Base-by-base conservation (phyloP, 306 rosid genomes). In the Biancaea sappan region DNA sequence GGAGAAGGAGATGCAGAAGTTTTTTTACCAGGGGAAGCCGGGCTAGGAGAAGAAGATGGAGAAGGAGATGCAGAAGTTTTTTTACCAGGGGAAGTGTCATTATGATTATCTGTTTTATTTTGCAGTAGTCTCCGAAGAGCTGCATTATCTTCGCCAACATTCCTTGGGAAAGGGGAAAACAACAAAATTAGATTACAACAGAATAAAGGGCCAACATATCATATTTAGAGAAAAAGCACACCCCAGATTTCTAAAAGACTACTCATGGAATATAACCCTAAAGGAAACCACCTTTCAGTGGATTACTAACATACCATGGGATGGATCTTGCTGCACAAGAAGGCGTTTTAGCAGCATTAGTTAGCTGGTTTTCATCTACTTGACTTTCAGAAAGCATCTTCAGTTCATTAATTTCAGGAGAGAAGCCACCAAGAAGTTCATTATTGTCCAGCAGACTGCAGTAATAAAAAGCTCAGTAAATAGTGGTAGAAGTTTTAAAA, bases 391-490 rank as follows among this genome's bases (percentile, higher is more conserved):
- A 94, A 83, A 87, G 62, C 77, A 83, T 7, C 82, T 51, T 77
- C 72, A 88, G 78, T 72, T 66, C 57, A 71, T 76, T 67, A 69
- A 91, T 84, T 79, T 90, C 95, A 48, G 89, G 93, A 69, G 95
- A 75, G 57, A 83, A 83, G 46, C 80, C 81, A 71, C 84, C 82
- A 59, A 94, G 91, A 82, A 80, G 81, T 60, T 73, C 81, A 82
- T 94, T 94, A 81, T 85, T 87, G 79, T 94, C 98, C 84, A 94
- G 74, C 71, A 94, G 81, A 70, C 98, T 94, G 89, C 85, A 91
- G 70, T 10, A 44, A 47, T 66, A 52, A 51, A 16, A 57, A 81
- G 80, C 34, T 47, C 13, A 68, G 66, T 81, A 43, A 25, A 70
- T 40, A 44, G 41, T 44, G 57, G 47, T 41, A 53, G 56, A 71